Evolutionary conservation across 164 flowering plant species (phyloP), one percentile per base, ranked within the genome.

Genomic region (Magnolia changhungtana): DNA sequence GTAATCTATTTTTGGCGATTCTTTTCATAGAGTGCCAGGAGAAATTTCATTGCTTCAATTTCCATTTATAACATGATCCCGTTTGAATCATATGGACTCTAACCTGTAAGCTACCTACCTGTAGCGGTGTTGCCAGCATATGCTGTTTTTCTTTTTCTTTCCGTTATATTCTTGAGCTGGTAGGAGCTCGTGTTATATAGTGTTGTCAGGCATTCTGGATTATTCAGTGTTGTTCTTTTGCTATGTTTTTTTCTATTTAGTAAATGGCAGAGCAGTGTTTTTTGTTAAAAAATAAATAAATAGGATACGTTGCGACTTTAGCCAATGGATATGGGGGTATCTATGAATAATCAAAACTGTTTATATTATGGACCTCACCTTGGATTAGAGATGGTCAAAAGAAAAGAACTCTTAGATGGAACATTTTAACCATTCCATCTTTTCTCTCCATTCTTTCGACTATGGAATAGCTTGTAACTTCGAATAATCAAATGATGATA

Each of bases 1-100:
- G 82, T 81, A 78, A 75, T 80, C 74, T 75, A 78, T 79, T 75
- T 81, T 63, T 72, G 71, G 10, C 45, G 31, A 81, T 82, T 82
- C 82, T 78, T 55, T 85, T 74, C 80, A 18, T 50, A 59, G 75
- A 82, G 16, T 63, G 68, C 68, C 45, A 76, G 84, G 83, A 82
- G 78, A 76, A 78, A 72, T 78, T 79, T 23, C 77, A 61, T 81
- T 58, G 79, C 75, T 67, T 29, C 73, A 65, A 75, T 72, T 77
- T 71, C 69, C 76, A 63, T 71, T 82, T 84, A 83, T 80, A 51
- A 18, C 71, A 68, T 8, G 71, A 68, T 68, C 20, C 50, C 64
- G 8, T 63, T 73, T n/a, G 66, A 64, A 75, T 64, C 27, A 19
- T 63, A 50, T 72, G 77, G 66, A 76, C 76, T 72, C 77, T 79